Base-by-base conservation (phyloP, 148 eudicot species). In the Chenopodium album region DNA sequence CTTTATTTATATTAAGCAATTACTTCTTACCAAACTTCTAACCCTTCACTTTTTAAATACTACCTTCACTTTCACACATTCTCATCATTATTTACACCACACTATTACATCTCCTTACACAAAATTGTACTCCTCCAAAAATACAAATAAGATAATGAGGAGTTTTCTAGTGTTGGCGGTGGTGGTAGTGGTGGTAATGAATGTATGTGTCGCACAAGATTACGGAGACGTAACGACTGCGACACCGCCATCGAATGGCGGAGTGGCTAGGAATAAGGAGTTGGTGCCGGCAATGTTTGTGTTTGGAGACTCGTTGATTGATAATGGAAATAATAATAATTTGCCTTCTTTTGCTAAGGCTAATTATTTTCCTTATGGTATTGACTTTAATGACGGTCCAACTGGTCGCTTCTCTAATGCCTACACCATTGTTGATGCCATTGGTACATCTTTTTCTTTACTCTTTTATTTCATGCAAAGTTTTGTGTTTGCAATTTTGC, bases 331-430 rank as follows among this genome's bases (percentile, higher is more conserved):
- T 75, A 95, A 94, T 82, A 95, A 95, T 62, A 81, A 92, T 71
- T 82, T 95, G 62, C 90, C 93, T 63, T 90, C 97, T 7, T 86
- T 94, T 47, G 99, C 99, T 1, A 95, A 94, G 79, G 99, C 99
- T 29, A 92, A 95, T 76, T 95, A 95, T 79, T 90, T 62, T 22
- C 99, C 99, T 82, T 95, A 95, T 75, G 99, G 99, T 28, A 95
- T 95, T 59, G 98, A 94, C 76, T 93, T 92, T 73, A 73, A 87
- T 69, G 93, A 85, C n/a, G 98, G 98, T 3, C 88, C 99, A 9
- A 93, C 99, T 20, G 99, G 99, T 12, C 88, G 98, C 11, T 95
- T 95, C 86, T 92, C 92, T 47, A 95, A 95, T 84, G 98, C 98
- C 37, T 93, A 91, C 85, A 93, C 99, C 77, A 93, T 94, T 79